phyloP scores from a whole-genome alignment of 78 protist species.

The Acrasis kona region DNA sequence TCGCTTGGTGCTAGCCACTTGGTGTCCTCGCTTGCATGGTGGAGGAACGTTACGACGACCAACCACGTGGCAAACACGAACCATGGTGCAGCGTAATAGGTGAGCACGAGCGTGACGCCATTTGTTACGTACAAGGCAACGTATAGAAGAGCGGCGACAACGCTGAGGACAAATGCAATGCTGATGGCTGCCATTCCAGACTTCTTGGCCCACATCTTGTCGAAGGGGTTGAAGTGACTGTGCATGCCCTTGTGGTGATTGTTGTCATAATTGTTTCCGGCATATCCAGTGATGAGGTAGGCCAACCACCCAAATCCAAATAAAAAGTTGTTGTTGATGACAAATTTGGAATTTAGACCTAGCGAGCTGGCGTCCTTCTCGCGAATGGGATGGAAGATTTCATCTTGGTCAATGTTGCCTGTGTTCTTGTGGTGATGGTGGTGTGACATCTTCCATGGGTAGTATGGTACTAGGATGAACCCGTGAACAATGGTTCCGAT shows the following conservation, averaged over 20 bases:
- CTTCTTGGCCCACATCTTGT: neutral
- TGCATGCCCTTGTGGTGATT: neutral
- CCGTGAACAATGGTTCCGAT: slow-evolving; percentile 64
- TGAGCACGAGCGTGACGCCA: slow-evolving; percentile 8
- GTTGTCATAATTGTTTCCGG: neutral
- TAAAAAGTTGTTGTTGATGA: neutral
- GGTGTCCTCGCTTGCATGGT: slow-evolving; percentile 65
- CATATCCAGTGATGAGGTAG: neutral
- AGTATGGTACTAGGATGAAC: slow-evolving; percentile 60
- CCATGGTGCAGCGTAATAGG: slow-evolving; percentile 23
- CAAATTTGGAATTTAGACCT: neutral
- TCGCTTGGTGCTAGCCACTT: slow-evolving; percentile 58
- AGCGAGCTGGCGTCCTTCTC: neutral
- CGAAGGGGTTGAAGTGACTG: neutral
- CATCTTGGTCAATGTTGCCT: slow-evolving; percentile 39
- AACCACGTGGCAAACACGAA: slow-evolving; percentile 52
- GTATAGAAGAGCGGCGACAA: neutral
- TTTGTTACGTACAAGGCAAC: neutral
- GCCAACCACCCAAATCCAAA: neutral
- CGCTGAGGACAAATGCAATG: neutral
- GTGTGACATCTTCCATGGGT: slow-evolving; percentile 61
- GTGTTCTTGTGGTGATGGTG: slow-evolving; percentile 70
- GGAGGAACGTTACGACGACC: slow-evolving; percentile 71
- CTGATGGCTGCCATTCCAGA: neutral
- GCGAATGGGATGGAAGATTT: slow-evolving; percentile 37